phyloP scores from a whole-genome alignment of 2,329 filamentous ascomycete genomes.

The Trichoderma koningii region DNA sequence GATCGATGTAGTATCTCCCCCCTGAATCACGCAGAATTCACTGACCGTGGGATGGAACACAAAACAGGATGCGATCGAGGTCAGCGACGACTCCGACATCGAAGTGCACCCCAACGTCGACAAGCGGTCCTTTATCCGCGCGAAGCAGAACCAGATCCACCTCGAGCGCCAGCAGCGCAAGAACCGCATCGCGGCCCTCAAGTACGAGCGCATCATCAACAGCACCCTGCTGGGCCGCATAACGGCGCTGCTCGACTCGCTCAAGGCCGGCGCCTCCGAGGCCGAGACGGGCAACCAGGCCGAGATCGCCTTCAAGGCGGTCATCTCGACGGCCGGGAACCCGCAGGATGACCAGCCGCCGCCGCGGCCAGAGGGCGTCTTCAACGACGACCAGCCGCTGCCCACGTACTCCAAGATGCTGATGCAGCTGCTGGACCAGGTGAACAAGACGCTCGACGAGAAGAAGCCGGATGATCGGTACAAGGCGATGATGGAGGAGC shows the following conservation, averaged over 20 bases:
- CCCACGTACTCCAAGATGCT: slow-evolving; percentile 97
- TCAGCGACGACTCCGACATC: slow-evolving; percentile 96
- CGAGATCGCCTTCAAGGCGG: slow-evolving; percentile 82
- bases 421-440: slow-evolving; percentile 90
- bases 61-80: slow-evolving; percentile 79
- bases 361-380: slow-evolving; percentile 74
- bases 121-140: slow-evolving; percentile 96
- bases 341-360: slow-evolving; percentile 75
- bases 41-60: not conserved
- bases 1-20: not conserved
- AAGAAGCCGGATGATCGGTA: slow-evolving; percentile 70
- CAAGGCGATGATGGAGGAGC: slow-evolving; percentile 74
- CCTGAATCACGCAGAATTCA: not conserved
- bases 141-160: slow-evolving; percentile 97
- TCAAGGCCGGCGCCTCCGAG: slow-evolving; percentile 72
- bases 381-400: slow-evolving; percentile 70
- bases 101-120: slow-evolving; percentile 99
- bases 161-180: slow-evolving; percentile 83
- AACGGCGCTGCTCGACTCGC: slow-evolving; percentile 70
- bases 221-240: slow-evolving; percentile 86
- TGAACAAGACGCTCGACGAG: slow-evolving; percentile 81
- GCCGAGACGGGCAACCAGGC: slow-evolving; percentile 67
- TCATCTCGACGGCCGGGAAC: slow-evolving; percentile 79
- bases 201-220: slow-evolving; percentile 92
- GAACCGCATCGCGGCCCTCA: slow-evolving; percentile 84